Evolutionary conservation across 345 rosid species (phyloP), one percentile per base, ranked within the genome.

Genomic region (Corchorus capsularis): DNA sequence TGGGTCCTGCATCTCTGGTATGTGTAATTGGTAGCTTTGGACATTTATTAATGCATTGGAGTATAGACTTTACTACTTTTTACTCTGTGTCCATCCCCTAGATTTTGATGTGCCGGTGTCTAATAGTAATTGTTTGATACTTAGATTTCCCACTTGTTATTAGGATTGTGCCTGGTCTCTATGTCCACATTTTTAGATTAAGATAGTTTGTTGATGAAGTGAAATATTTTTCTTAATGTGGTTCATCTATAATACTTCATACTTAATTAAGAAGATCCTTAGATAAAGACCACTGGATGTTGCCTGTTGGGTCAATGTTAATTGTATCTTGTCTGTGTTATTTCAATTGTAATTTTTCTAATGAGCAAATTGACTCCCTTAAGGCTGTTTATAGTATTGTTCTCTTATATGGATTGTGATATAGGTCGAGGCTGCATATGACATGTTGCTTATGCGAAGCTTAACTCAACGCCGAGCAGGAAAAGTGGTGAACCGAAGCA

Each of bases 371-470:
- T 69, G 35, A 15, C 4, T 8, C 34, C 13, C 14, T 8, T n/a
- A 55, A 39, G 34, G 8, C 32, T 12, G 4, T 62, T 14, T 22
- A 27, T 32, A 32, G 41, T 71, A 60, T 35, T 37, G 14, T 53
- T 37, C 50, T 69, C 54, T 70, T 17, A 49, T 20, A 43, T 82
- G 19, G 19, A 46, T 79, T 73, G 45, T 71, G 39, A 73, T 81
- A 64, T 81, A 96, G 98, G 97, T 86, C 20, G 98, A 96, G 82
- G 94, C 99, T 80, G 99, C 98, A 6, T 93, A 93, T 83, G 98
- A 96, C 77, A 93, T 96, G 99, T 73, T 96, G 84, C 98, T 93
- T 76, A 93, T 93, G 99, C 87, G 84, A 78, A 96, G 98, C 84
- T 84, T 96, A 60, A 89, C 92, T 77, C 99, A 87, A 85, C 93